Conservation (phyloP, 768 basidiomycete genomes). For the Omphalotus guepiniiformis region DNA sequence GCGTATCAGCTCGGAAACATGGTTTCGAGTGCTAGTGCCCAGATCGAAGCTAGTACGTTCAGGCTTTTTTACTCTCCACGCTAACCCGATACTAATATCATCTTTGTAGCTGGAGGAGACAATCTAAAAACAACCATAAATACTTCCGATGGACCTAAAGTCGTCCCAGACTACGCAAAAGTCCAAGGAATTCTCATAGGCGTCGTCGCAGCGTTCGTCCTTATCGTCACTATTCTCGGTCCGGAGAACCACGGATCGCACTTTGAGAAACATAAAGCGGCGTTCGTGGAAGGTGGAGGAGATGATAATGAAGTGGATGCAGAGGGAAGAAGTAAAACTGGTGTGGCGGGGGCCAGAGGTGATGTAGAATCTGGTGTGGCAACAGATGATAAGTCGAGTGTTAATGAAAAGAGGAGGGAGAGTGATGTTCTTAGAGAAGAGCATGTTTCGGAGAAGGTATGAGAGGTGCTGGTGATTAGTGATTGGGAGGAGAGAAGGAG, state of each 20-base stretch:
- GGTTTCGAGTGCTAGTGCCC: conserved; percentile 69
- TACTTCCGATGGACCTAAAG: conserved; percentile 28
- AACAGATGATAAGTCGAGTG: no score
- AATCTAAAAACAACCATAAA: conserved; percentile 48
- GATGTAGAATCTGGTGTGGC: conserved; percentile 3
- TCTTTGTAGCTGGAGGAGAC: conserved; percentile 43
- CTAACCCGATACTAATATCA: no score
- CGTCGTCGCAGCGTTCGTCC: conserved; percentile 69
- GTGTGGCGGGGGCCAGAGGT: background rate
- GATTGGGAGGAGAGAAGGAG: no score
- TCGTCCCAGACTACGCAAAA: conserved; percentile 65
- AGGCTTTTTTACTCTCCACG: background rate
- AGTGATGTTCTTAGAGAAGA: no score
- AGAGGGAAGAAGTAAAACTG: background rate
- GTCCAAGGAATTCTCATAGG: conserved; percentile 90
- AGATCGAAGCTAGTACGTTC: conserved; percentile 59
- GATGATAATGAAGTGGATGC: conserved; percentile 32
- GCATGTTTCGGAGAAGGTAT: no score
- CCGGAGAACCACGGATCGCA: conserved; percentile 72
- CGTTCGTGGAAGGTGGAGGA: conserved; percentile 72
- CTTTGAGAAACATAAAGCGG: conserved; percentile 80
- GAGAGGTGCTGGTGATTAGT: no score
- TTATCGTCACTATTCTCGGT: conserved; percentile 74
- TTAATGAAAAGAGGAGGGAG: no score
- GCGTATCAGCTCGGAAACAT: conserved; percentile 83